Evolutionary conservation across 1,284 basidiomycete genomes (phyloP), one percentile per base, ranked within the genome.

Genomic region (Naganishia sp.): DNA sequence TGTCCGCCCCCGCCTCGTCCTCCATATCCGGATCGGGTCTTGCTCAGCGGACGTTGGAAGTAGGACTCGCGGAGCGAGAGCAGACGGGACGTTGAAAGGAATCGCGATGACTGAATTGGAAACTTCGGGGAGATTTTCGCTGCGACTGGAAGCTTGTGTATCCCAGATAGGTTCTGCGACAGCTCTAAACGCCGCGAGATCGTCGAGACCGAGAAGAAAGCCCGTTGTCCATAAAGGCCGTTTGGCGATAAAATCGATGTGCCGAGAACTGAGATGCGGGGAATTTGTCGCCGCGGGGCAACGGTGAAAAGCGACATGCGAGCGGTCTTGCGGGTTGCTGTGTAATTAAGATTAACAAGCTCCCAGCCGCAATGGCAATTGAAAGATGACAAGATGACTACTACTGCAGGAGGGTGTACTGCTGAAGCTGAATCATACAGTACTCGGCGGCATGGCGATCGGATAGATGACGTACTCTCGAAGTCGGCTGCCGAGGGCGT

Each of bases 61-160:
- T 72, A 72, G 3, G 72, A 71, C 53, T 72, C 68, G 42, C 72
- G 47, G 13, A 72, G 47, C 11, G 65, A 41, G 11, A 43, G 56
- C 11, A 54, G 17, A 49, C 50, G 54, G 2, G 65, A 55, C 25
- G 57, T 46, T 3, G 65, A 66, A 32, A 66, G 47, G 7, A 46
- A 10, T 23, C 61, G 61, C n/a, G 25, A 49, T 25, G 23, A 9
- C 21, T 50, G 49, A 3, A 25, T 4, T 25, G 49, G 10, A 25
- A 15, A 3, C 23, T 15, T 15, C 9, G 7, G 21, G 10, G 15
- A 15, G 23, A 21, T 25, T 50, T 25, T 21, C 6, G 21, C 13
- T 10, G 21, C 23, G 3, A 3, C 1, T 15, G 25, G 23, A 5
- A 25, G 18, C 23, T 25, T 25, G 3, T 21, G 49, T 25, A 9